Percentiles rank a stretch among this genome's conserved stretches.
Evolutionary conservation across 169 alveolate species (phyloP).

Genomic region (Toxoplasma gondii): DNA sequence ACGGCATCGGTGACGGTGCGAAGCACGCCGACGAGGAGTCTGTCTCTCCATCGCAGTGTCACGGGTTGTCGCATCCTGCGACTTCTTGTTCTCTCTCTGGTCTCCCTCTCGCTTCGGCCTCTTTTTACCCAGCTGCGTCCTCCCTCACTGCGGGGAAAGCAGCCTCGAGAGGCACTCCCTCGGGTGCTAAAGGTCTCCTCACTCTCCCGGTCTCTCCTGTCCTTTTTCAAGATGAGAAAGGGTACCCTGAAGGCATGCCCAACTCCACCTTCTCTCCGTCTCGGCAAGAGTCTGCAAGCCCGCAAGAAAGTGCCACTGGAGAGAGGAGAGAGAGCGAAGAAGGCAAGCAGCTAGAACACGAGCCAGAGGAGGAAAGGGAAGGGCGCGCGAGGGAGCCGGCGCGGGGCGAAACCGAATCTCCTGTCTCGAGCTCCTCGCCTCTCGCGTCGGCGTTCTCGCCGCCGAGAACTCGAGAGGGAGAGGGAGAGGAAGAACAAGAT

Average conservation of each 20-base stretch:
- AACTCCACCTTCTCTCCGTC: not conserved
- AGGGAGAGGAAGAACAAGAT: not conserved
- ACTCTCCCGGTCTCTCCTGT: not conserved
- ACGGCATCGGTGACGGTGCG: not conserved
- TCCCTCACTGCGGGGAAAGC: not conserved
- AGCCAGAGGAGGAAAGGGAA: not conserved
- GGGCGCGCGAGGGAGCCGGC: not conserved
- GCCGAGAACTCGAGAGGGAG: not conserved
- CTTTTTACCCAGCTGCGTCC: not conserved
- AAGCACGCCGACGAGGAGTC: not conserved
- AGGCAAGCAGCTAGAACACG: not conserved
- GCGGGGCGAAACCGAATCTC: not conserved
- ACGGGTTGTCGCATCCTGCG: not conserved
- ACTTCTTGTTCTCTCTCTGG: not conserved
- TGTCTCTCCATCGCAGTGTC: not conserved
- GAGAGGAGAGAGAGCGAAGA: not conserved
- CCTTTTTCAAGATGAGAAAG: not conserved
- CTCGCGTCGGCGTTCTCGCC: slow-evolving; percentile 31
- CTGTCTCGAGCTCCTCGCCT: not conserved
- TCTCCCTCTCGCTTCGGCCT: not conserved
- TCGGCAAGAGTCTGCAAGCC: not conserved
- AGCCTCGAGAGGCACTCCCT: not conserved
- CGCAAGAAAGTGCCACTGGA: not conserved
- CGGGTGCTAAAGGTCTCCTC: not conserved
- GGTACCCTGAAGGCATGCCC: not conserved